Base-by-base conservation (phyloP, 306 rosid species). In the Boehmeria nivea region DNA sequence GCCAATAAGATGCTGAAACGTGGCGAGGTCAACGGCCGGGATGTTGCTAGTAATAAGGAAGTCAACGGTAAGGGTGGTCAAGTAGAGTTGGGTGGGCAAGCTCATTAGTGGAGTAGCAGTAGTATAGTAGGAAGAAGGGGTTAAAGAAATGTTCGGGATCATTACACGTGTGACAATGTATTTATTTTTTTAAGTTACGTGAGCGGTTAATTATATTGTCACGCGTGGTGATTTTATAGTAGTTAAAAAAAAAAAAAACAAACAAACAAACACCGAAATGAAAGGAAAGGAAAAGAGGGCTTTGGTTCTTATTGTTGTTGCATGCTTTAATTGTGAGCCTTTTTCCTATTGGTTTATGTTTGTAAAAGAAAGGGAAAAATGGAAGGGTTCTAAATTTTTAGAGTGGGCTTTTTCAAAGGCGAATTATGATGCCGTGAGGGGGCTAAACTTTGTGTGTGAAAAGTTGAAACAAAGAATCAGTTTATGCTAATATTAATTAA, bases 41-140 rank as follows among this genome's bases (percentile, higher is more conserved):
- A 37, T 6, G 12, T 17, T 20, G 13, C 51, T 16, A 16, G 8
- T 6, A n/a, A 8, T 3, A 18, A 45, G 1, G 8, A 31, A 31
- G 36, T 31, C 36, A 31, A 55, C 13, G 7, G 6, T 2, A 62
- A 53, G 16, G 47, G 12, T 9, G 65, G 57, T 33, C 61, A 54
- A 4, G 37, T 76, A 21, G 66, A 66, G 16, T 19, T 71, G 43
- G 60, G 63, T 19, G 50, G 52, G 14, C 54, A 16, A 39, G 12
- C 31, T 13, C 23, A 15, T 20, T 39, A 54, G 60, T 31, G 15
- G 19, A 25, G 3, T 49, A 49, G 33, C 17, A 3, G 38, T 40
- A 40, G 45, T 5, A 14, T 40, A 14, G 45, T 40, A 40, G 3
- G 15, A 40, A 31, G 36, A 31, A 6, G 1, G 36, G 36, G 5